Evolutionary conservation across 768 basidiomycete species (phyloP), one percentile per base, ranked within the genome.

Genomic region (Dictyophora rubrovolvata): DNA sequence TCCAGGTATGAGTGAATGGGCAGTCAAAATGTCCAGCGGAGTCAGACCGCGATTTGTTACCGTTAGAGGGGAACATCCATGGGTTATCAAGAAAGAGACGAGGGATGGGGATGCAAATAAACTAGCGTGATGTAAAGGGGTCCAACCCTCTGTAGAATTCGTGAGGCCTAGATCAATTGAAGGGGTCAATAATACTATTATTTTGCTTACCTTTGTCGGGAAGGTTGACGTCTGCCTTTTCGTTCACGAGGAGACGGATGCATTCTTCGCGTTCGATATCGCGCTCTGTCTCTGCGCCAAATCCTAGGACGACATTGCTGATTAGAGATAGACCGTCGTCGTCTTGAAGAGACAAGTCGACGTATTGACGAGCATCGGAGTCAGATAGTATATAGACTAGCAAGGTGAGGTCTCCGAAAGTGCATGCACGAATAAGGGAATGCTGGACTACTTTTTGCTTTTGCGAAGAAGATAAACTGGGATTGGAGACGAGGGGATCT

Each of bases 211-310:
- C 79, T 65, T 85, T 76, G 70, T 92, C 89, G 48, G 80, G 73
- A 37, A 65, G 61, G 51, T 72, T 71, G 48, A 87, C 71, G 67
- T 88, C 80, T 21, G 87, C 86, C 48, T 92, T 90, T 69, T 88
- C 88, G 50, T 82, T 77, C 12, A 90, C 82, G 47, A 95, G 75
- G 50, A 89, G 72, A 59, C 92, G 77, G 7, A 93, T 86, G 64
- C 87, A 89, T 69, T 96, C 93, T 71, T 96, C 93, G 63, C 89
- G 79, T 66, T 97, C 94, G 48, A 94, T 80, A 59, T 92, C 87
- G 59, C 87, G 80, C 63, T 92, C 90, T 18, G 81, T 80, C 56
- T 90, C 89, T 23, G 83, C 81, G 42, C 88, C 86, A 67, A 92
- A 92, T 11, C 89, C 89, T 62, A 89, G 82, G 64, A 91, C 88